These are phyloP conservation scores for Irpex lacteus DNA, from an alignment of 1,284 basidiomycete genomes.

Conservation along the genomic window DNA sequence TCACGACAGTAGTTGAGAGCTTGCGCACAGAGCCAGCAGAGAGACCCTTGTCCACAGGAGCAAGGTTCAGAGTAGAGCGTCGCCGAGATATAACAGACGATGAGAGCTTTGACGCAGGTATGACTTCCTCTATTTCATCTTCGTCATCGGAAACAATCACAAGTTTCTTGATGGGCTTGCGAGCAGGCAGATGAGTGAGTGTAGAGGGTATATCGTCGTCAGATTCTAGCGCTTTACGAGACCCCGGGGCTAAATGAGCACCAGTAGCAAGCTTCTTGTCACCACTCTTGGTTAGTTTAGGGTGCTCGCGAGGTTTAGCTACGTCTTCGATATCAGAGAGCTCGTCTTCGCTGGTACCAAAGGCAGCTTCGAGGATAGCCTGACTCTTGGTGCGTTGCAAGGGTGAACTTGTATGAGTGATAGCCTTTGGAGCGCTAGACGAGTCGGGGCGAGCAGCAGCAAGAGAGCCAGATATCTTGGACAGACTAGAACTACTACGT, in stretches of 20 bases:
- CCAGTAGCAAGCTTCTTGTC: not conserved
- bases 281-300: not conserved
- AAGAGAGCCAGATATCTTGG: not conserved
- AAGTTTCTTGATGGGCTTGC: not conserved
- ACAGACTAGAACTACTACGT: not conserved
- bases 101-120: slow-evolving; percentile 4
- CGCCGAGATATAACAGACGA: slow-evolving; percentile 11
- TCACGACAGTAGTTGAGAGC: not conserved
- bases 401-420: not conserved
- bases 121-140: slow-evolving; percentile 15
- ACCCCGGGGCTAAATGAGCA: not conserved
- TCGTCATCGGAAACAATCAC: slow-evolving; percentile 9
- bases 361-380: slow-evolving; percentile 22
- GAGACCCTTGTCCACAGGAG: not conserved
- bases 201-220: slow-evolving; percentile 11
- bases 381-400: slow-evolving; percentile 19
- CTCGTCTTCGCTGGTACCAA: slow-evolving; percentile 31
- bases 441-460: not conserved
- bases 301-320: slow-evolving; percentile 1
- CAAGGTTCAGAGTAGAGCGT: slow-evolving; percentile 13
- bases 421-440: not conserved
- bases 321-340: slow-evolving; percentile 26
- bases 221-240: slow-evolving; percentile 1
- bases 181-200: slow-evolving; percentile 1
- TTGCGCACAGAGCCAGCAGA: not conserved